phyloP scores from a whole-genome alignment of 108 stramenopile species.

The Fragilariopsis cylindrus region DNA sequence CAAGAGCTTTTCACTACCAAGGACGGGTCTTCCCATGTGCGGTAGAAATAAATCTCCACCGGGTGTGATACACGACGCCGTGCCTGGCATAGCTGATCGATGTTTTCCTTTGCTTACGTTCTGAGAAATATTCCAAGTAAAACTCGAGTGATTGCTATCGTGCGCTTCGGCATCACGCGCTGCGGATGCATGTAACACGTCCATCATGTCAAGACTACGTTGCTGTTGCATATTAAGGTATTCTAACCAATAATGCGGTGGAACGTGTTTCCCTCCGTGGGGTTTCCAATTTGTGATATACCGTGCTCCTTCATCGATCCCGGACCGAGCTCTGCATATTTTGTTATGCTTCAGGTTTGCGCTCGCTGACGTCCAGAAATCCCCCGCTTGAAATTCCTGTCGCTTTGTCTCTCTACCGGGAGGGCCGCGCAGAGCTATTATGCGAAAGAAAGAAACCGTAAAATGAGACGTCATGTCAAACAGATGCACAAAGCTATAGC shows the following conservation, averaged over 20 bases:
- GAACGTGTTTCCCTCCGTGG: slow-evolving; percentile 50
- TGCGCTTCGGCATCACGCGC: slow-evolving; percentile 63
- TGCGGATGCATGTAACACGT: slow-evolving; percentile 54
- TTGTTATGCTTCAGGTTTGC: slow-evolving; percentile 53
- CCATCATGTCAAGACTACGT: slow-evolving; percentile 52
- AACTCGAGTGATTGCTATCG: slow-evolving; percentile 56
- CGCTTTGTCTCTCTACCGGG: slow-evolving; percentile 50
- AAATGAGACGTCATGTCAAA: background rate
- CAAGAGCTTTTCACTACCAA: slow-evolving; percentile 78
- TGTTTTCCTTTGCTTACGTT: slow-evolving; percentile 65
- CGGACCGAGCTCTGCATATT: slow-evolving; percentile 38
- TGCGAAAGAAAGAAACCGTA: slow-evolving; percentile 6
- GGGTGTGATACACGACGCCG: slow-evolving; percentile 71
- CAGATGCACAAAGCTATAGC: background rate
- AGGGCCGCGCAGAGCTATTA: slow-evolving; percentile 59
- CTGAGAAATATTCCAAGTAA: slow-evolving; percentile 76
- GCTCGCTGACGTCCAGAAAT: slow-evolving; percentile 60
- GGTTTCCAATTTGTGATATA: background rate
- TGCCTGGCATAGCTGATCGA: slow-evolving; percentile 47
- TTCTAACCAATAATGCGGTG: slow-evolving; percentile 74
- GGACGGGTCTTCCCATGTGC: slow-evolving; percentile 55
- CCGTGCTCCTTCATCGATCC: slow-evolving; percentile 49
- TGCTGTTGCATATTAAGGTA: slow-evolving; percentile 47
- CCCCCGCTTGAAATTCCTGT: slow-evolving; percentile 33
- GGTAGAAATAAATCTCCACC: slow-evolving; percentile 76